Evolutionary conservation across 148 eudicot species (phyloP), one percentile per base, ranked within the genome.

Genomic region (Camellia sinensis): DNA sequence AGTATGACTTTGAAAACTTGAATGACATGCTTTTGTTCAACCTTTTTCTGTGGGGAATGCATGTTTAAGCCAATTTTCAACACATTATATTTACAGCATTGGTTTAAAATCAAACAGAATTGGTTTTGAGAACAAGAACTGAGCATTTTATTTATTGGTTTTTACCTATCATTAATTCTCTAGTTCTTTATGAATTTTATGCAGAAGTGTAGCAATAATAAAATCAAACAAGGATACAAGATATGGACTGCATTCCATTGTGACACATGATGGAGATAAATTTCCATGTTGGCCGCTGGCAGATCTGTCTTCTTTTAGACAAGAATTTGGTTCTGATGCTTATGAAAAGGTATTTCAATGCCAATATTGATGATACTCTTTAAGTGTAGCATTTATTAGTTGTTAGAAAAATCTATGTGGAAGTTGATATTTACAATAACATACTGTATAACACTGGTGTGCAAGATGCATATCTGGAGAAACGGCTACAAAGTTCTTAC

Each of bases 191-290:
- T 17, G 68, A 22, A 57, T 79, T 29, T 73, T 73, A 75, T 86
- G 81, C 94, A 96, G 99, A 87, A 91, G 80, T 54, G 90, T 96
- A 37, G 97, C 97, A 75, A 75, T 96, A 14, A 88, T 96, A 75
- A 96, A 96, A 82, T 96, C 99, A 59, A 83, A 80, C 82, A 96
- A 96, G 85, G 99, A 96, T 86, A 88, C 90, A 60, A 86, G 99
- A 82, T 96, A 94, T 77, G 99, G 87, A 56, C 75, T 87, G 80
- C 89, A 90, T 57, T 90, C 95, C 53, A 88, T 96, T 43, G 98
- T 91, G 75, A 94, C 97, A 43, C 99, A 96, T 81, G 98, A 96
- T 82, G 98, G 98, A 44, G 97, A 86, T 64, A 96, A 91, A 85
- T 88, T 86, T 81, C 99, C 97, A 44, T 93, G 99, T 86, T 90